These are phyloP conservation scores for Guyanaporus albipodus DNA, from an alignment of 768 basidiomycete species.

Conservation along the genomic window DNA sequence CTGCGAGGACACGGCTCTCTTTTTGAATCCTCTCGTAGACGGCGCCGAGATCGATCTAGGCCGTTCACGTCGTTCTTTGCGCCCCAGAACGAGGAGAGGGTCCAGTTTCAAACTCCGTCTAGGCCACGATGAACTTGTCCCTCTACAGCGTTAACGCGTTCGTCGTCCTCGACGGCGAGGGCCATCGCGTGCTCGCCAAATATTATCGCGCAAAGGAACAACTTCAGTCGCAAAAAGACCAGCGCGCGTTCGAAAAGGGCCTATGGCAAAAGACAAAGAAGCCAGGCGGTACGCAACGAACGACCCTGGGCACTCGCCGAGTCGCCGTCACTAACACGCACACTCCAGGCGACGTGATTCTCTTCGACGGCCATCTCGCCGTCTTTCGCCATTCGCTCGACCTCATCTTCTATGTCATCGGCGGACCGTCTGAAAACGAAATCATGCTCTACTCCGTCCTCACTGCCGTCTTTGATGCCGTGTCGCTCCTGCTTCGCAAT, in stretches of 20 bases:
- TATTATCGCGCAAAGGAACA: slow-evolving; percentile 82
- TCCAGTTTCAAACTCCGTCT: slow-evolving; percentile 27
- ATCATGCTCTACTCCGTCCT: slow-evolving; percentile 91
- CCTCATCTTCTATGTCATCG: slow-evolving; percentile 92
- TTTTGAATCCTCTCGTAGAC: slow-evolving; percentile 13
- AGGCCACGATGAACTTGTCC: slow-evolving; percentile 61
- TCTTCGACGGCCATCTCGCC: slow-evolving; percentile 85
- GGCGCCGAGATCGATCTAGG: slow-evolving; percentile 13
- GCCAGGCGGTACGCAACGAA: slow-evolving; percentile 63
- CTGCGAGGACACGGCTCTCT: slow-evolving; percentile 5
- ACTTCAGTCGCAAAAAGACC: slow-evolving; percentile 74
- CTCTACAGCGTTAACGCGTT: slow-evolving; percentile 86
- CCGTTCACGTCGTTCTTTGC: slow-evolving; percentile 3
- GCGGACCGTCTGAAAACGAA: slow-evolving; percentile 86
- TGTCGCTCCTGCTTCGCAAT: slow-evolving; percentile 81
- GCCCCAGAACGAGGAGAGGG: slow-evolving; percentile 21
- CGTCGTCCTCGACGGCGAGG: slow-evolving; percentile 92
- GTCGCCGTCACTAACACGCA: not conserved
- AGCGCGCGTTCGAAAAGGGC: slow-evolving; percentile 92
- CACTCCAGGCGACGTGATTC: slow-evolving; percentile 81
- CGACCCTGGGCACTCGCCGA: not conserved
- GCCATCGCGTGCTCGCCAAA: slow-evolving; percentile 91
- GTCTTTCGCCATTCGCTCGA: slow-evolving; percentile 95
- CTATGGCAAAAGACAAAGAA: slow-evolving; percentile 96
- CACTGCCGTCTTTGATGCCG: slow-evolving; percentile 78